Conservation (phyloP, 2,329 filamentous ascomycete species). For the Claviceps paspali region DNA sequence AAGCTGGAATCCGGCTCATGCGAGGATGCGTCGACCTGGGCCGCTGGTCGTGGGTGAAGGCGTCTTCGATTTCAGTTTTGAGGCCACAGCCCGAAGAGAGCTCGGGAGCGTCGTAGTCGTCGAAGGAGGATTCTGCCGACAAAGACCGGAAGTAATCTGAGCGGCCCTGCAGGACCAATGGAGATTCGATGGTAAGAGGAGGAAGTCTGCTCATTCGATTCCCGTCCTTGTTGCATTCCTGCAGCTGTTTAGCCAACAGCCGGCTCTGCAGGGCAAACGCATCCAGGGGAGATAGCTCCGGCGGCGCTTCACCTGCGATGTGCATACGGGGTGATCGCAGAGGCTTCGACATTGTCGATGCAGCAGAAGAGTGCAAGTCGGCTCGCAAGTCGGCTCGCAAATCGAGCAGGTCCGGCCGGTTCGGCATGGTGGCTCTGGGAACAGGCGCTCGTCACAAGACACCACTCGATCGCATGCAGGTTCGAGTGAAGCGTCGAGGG, state of each 20-base stretch:
- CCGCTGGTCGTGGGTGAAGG: slow-evolving; percentile 33
- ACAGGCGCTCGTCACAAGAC: slow-evolving; percentile 3
- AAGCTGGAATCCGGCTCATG: slow-evolving; percentile 48
- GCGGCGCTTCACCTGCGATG: slow-evolving; percentile 67
- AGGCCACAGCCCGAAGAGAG: slow-evolving; percentile 24
- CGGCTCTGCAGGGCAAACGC: slow-evolving; percentile 88
- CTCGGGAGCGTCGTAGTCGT: slow-evolving; percentile 19
- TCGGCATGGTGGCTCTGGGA: slow-evolving; percentile 27
- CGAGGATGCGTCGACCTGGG: slow-evolving; percentile 63
- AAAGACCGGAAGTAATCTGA: slow-evolving; percentile 70
- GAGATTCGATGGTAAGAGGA: slow-evolving; percentile 67
- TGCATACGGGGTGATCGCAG: slow-evolving; percentile 60
- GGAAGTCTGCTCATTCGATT: slow-evolving; percentile 74
- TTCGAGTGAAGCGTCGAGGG: neutral
- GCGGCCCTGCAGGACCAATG: slow-evolving; percentile 57
- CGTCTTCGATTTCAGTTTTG: slow-evolving; percentile 42
- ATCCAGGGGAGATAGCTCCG: slow-evolving; percentile 85
- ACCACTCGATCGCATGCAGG: slow-evolving; percentile 6
- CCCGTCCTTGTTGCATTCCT: slow-evolving; percentile 60
- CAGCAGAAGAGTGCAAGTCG: slow-evolving; percentile 35
- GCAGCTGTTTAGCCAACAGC: slow-evolving; percentile 71
- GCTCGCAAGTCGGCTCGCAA: slow-evolving; percentile 36
- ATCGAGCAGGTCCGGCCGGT: slow-evolving; percentile 44
- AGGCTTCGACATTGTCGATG: slow-evolving; percentile 32
- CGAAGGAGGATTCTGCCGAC: slow-evolving; percentile 45